phyloP scores from a whole-genome alignment of 2,329 filamentous ascomycete genomes.

The Penicillium hordei region DNA sequence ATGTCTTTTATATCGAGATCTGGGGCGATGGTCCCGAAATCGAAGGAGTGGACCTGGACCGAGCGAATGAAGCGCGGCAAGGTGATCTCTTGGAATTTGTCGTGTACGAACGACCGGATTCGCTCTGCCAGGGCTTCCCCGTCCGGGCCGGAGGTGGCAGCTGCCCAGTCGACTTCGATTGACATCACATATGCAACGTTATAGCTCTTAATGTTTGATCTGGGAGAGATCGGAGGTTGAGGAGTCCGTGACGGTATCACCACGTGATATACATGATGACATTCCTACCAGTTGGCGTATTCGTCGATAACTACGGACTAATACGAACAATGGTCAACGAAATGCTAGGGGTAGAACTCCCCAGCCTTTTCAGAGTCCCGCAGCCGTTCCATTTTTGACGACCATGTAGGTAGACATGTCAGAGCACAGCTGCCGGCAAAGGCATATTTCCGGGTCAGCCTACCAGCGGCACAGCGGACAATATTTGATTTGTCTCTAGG shows the following conservation, averaged over 20 bases:
- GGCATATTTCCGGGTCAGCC: no score
- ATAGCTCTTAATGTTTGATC: constrained; percentile 3
- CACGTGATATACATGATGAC: constrained; percentile 6
- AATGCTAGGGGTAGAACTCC: neutral
- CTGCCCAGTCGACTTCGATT: constrained; percentile 96
- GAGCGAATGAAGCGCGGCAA: constrained; percentile 96
- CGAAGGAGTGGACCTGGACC: constrained; percentile 90
- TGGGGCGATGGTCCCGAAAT: constrained; percentile 81
- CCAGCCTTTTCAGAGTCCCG: no score
- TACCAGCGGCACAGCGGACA: no score
- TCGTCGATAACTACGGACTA: neutral
- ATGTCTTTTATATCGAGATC: constrained; percentile 94
- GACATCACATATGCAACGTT: constrained; percentile 65
- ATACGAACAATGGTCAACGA: neutral
- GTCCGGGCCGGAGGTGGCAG: constrained; percentile 83
- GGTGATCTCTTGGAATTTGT: constrained; percentile 88
- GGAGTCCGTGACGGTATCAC: constrained; percentile 13
- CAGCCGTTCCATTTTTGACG: no score
- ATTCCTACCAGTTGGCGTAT: neutral
- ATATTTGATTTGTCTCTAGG: no score
- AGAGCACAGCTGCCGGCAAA: no score
- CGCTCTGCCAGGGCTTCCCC: constrained; percentile 78
- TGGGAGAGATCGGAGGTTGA: constrained; percentile 7
- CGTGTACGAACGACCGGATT: constrained; percentile 91
- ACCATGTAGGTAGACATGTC: no score